These are phyloP conservation scores for Urtica urens DNA, from an alignment of 306 rosid genomes.

Conservation along the genomic window DNA sequence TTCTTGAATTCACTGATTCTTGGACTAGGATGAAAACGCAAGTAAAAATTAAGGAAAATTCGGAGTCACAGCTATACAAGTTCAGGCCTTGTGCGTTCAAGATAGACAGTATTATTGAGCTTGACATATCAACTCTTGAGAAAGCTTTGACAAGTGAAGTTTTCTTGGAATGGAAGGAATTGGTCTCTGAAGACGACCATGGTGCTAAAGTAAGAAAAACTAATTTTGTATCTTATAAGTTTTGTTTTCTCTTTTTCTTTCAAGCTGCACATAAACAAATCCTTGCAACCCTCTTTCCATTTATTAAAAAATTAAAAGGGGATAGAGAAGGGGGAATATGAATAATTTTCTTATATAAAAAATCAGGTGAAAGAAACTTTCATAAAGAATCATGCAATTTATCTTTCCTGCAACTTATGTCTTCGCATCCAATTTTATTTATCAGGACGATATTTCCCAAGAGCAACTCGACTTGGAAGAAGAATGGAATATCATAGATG, in stretches of 20 bases:
- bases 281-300: too few relatives aligned
- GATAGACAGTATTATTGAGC: slow-evolving; percentile 60
- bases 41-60: slow-evolving; percentile 42
- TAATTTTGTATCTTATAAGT: neutral
- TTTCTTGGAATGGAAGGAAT: slow-evolving; percentile 61
- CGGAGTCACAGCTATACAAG: slow-evolving; percentile 51
- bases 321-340: too few relatives aligned
- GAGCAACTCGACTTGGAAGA: slow-evolving; percentile 44
- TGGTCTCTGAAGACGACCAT: slow-evolving; percentile 15
- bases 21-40: slow-evolving; percentile 52
- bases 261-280: too few relatives aligned
- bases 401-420: too few relatives aligned
- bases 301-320: too few relatives aligned
- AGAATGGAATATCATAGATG: slow-evolving; percentile 60
- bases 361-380: too few relatives aligned
- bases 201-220: slow-evolving; percentile 10
- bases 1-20: slow-evolving; percentile 44
- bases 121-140: slow-evolving; percentile 37
- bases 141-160: slow-evolving; percentile 29
- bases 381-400: too few relatives aligned
- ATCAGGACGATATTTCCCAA: slow-evolving; percentile 42
- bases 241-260: neutral
- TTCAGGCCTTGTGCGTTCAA: slow-evolving; percentile 61
- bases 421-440: neutral
- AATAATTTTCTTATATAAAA: too few relatives aligned